Evolutionary conservation across 805 yeast species (phyloP).

Genomic region (Sugiyamaella smithiae): DNA sequence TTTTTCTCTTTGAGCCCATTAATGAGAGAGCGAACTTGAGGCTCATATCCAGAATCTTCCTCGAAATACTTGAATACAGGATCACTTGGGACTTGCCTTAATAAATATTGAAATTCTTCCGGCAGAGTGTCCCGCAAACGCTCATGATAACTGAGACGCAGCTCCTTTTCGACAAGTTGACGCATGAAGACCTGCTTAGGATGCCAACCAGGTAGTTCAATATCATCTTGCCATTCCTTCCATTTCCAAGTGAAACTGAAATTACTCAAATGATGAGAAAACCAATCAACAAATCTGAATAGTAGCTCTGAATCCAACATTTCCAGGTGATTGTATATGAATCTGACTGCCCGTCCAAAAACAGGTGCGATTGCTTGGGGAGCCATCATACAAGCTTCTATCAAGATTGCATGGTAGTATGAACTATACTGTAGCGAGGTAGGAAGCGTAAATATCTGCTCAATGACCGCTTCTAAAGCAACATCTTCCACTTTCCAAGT

Average conservation of each 20-base stretch:
- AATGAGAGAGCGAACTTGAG: conserved; percentile 38
- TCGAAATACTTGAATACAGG: conserved; percentile 41
- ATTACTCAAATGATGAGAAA: conserved; percentile 87
- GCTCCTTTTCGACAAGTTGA: conserved; percentile 78
- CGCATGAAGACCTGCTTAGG: conserved; percentile 72
- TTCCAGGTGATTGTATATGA: conserved; percentile 65
- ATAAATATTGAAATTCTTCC: conserved; percentile 48
- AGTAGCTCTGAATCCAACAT: conserved; percentile 73
- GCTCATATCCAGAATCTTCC: conserved; percentile 33
- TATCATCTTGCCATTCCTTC: conserved; percentile 77
- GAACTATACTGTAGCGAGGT: conserved; percentile 60
- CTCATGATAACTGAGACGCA: conserved; percentile 72
- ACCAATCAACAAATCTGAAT: conserved; percentile 80
- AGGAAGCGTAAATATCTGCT: conserved; percentile 76
- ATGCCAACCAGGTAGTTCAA: conserved; percentile 50
- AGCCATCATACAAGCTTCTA: conserved; percentile 82
- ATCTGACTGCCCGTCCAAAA: conserved; percentile 87
- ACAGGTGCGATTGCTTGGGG: conserved; percentile 88
- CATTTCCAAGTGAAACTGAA: conserved; percentile 97
- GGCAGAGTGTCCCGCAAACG: conserved; percentile 73
- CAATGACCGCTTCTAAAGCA: conserved; percentile 76
- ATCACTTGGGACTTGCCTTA: conserved; percentile 38
- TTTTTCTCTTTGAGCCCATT: conserved; percentile 31
- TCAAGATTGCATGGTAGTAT: conserved; percentile 79
- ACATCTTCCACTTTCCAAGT: conserved; percentile 93